phyloP scores from a whole-genome alignment of 208 protist species.

The Leishmania guyanensis region DNA sequence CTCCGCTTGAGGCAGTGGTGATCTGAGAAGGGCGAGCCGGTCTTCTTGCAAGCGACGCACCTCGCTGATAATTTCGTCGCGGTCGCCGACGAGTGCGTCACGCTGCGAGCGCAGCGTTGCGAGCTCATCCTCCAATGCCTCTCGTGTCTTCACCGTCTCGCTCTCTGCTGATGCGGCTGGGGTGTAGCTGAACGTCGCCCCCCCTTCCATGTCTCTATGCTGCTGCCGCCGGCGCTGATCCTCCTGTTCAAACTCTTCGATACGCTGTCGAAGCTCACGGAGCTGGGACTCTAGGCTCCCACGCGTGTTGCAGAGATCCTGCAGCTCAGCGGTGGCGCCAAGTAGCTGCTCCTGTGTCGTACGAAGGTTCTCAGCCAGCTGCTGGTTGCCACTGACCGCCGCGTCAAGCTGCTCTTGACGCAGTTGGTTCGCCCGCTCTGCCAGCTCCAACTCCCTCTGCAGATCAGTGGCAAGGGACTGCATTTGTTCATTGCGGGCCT shows the following conservation, averaged over 20 bases:
- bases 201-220: too few species aligned
- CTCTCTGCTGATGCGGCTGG: background rate
- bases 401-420: slow-evolving; percentile 33
- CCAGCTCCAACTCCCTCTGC: slow-evolving; percentile 29
- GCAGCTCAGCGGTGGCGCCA: background rate
- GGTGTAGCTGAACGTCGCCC: background rate
- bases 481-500: slow-evolving; percentile 19
- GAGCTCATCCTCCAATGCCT: slow-evolving; percentile 14
- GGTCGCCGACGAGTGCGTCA: background rate
- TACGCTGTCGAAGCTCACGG: background rate
- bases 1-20: background rate
- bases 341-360: slow-evolving; percentile 8
- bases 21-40: background rate
- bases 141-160: background rate
- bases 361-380: slow-evolving; percentile 11
- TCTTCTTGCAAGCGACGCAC: slow-evolving; percentile 9
- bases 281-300: slow-evolving; percentile 6
- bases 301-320: slow-evolving; percentile 9
- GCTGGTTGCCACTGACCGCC: background rate
- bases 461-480: slow-evolving; percentile 22
- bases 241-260: slow-evolving; percentile 5
- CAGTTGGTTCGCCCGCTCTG: slow-evolving; percentile 20
- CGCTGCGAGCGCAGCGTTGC: slow-evolving; percentile 13
- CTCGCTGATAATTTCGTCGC: slow-evolving; percentile 14
- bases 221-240: slow-evolving; percentile 6